Evolutionary conservation across 306 rosid species (phyloP).

Genomic region (Dalbergia oliveri): DNA sequence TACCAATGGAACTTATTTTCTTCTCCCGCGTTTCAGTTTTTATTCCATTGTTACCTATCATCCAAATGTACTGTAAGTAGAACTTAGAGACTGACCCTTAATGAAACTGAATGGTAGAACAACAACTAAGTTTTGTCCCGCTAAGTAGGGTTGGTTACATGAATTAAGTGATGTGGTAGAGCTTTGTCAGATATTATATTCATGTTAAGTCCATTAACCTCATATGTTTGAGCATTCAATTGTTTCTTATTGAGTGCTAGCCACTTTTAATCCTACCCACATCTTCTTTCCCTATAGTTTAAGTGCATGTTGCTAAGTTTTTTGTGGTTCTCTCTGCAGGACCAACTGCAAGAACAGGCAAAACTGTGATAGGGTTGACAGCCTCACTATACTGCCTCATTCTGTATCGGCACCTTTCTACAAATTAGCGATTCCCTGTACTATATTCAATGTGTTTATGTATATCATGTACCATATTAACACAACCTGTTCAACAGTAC

Average conservation of each 20-base stretch:
- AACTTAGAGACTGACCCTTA: neutral
- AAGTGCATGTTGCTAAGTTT: slow-evolving; percentile 29
- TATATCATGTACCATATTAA: too few relatives aligned
- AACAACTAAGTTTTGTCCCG: too few relatives aligned
- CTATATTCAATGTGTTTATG: neutral
- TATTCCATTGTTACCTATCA: too few relatives aligned
- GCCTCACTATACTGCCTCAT: slow-evolving; percentile 4
- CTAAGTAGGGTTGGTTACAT: too few relatives aligned
- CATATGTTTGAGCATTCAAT: neutral
- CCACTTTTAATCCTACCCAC: neutral
- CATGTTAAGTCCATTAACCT: neutral
- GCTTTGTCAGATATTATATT: too few relatives aligned
- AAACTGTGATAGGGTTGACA: slow-evolving; percentile 45
- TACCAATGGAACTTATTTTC: too few relatives aligned
- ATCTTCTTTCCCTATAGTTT: neutral
- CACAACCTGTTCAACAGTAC: too few relatives aligned
- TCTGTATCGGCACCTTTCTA: neutral
- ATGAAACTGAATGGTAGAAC: neutral
- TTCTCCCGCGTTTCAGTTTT: too few relatives aligned
- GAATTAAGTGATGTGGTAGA: too few relatives aligned
- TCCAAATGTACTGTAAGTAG: too few relatives aligned
- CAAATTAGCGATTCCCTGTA: neutral
- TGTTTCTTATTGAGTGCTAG: neutral
- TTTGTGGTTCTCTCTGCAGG: slow-evolving; percentile 53
- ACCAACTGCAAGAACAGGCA: slow-evolving; percentile 78